Percentiles rank a stretch among this genome's conserved stretches.
phyloP scores from a whole-genome alignment of 345 rosid species.

The Rhizophora apiculata region DNA sequence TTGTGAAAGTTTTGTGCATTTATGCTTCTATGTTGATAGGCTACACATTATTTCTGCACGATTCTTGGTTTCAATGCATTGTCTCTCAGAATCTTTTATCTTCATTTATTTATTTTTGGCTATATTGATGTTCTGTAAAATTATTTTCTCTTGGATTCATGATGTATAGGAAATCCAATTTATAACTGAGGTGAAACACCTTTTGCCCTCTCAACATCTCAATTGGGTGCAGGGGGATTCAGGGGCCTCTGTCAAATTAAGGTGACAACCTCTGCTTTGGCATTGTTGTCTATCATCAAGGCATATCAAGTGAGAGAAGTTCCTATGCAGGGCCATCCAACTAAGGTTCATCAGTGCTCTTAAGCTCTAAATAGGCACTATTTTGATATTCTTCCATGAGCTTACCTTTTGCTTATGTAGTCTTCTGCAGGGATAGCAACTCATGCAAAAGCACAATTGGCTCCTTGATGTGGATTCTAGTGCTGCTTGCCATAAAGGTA shows the following conservation, averaged over 20 bases:
- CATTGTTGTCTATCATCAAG: slow-evolving; percentile 60
- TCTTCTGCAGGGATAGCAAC: slow-evolving; percentile 72
- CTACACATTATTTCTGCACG: no score
- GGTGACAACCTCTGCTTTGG: slow-evolving; percentile 82
- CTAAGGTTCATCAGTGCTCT: slow-evolving; percentile 46
- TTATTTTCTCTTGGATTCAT: no score
- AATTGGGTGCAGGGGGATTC: slow-evolving; percentile 60
- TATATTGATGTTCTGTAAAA: neutral
- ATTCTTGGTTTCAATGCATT: no score
- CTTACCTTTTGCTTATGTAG: slow-evolving; percentile 31
- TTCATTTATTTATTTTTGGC: no score
- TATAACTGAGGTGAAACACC: neutral
- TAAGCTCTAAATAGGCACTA: neutral
- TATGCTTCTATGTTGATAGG: no score
- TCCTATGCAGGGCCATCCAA: slow-evolving; percentile 66
- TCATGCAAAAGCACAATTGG: slow-evolving; percentile 71
- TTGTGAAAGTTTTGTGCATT: no score
- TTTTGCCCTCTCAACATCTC: neutral
- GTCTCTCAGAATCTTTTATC: no score
- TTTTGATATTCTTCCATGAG: slow-evolving; percentile 14
- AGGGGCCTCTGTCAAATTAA: slow-evolving; percentile 81
- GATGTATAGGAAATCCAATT: no score
- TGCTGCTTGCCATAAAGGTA: slow-evolving; percentile 80
- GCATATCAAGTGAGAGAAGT: slow-evolving; percentile 64
- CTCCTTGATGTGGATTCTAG: slow-evolving; percentile 77